These are phyloP conservation scores for Glaciozyma antarctica DNA, from an alignment of 768 basidiomycete species.

Conservation along the genomic window DNA sequence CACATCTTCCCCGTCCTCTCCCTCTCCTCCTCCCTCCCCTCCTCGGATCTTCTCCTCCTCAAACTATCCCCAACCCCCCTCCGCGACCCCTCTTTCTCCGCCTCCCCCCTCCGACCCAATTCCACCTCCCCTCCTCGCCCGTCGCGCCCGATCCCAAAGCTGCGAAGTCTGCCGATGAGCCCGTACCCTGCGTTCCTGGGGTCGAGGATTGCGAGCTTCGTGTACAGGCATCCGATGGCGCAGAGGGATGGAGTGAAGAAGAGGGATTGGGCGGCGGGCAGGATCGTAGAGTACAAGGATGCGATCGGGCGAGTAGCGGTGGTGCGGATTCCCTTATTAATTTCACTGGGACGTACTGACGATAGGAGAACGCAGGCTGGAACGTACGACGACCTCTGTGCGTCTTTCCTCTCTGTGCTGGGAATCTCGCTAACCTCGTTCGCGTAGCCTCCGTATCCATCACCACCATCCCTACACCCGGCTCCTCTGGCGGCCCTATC, in stretches of 20 bases:
- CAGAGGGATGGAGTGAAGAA: constrained; percentile 47
- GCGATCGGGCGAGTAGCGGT: constrained; percentile 43
- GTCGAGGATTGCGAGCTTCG: constrained; percentile 49
- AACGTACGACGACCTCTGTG: constrained; percentile 57
- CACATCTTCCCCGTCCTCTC: constrained; percentile 43
- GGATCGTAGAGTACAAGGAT: constrained; percentile 53
- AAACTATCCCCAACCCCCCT: constrained; percentile 18
- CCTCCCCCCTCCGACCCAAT: not conserved
- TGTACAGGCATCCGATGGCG: constrained; percentile 40
- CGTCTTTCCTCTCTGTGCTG: too few species aligned
- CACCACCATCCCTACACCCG: constrained; percentile 50
- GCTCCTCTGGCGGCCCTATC: constrained; percentile 63
- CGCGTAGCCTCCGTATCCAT: constrained; percentile 44
- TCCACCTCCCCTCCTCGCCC: not conserved
- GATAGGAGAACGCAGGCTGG: constrained; percentile 46
- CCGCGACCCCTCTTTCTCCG: constrained; percentile 1
- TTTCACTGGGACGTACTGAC: not conserved
- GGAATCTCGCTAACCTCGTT: too few species aligned
- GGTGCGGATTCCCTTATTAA: not conserved
- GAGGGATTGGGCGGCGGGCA: constrained; percentile 49
- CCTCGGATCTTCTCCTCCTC: constrained; percentile 52
- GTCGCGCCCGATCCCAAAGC: constrained; percentile 20
- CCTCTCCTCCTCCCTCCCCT: constrained; percentile 52
- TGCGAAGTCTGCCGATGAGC: constrained; percentile 51
- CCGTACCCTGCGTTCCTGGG: constrained; percentile 52